phyloP scores from a whole-genome alignment of 31 red algal genomes.

The Porphyra umbilicalis region DNA sequence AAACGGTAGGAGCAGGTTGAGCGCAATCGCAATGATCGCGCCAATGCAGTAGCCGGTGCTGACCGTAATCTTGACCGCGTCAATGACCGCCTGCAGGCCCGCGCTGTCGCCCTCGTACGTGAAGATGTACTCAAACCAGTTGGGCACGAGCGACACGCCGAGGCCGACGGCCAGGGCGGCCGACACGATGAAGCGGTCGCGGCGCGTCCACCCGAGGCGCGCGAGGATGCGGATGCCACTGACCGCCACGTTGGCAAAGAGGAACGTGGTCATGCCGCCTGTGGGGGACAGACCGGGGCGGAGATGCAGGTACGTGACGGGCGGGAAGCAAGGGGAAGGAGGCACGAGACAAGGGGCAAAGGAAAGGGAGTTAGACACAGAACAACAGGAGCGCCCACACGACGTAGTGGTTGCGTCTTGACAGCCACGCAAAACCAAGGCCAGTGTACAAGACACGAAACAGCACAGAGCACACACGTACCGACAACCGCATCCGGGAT shows the following conservation, averaged over 20 bases:
- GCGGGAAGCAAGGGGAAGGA: too few relatives aligned
- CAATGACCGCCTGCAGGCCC: conserved; percentile 4
- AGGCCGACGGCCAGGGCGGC: conserved; percentile 32
- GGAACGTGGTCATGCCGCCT: conserved; percentile 72
- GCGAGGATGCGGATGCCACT: conserved; percentile 49
- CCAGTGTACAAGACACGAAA: too few relatives aligned
- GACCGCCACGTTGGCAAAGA: conserved; percentile 67
- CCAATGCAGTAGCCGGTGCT: conserved; percentile 44
- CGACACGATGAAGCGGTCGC: conserved; percentile 51
- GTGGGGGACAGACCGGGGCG: too few relatives aligned
- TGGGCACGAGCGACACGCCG: conserved; percentile 36
- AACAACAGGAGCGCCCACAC: too few relatives aligned
- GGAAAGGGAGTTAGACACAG: too few relatives aligned
- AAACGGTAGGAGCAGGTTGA: conserved; percentile 31
- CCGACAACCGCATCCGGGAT: conserved; percentile 61
- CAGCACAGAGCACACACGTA: too few relatives aligned
- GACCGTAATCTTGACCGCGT: conserved; percentile 20
- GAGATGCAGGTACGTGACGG: too few relatives aligned
- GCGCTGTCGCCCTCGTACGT: conserved; percentile 1
- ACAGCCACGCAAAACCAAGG: too few relatives aligned
- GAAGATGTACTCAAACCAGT: conserved; percentile 20
- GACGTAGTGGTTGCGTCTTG: too few relatives aligned
- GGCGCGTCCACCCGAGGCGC: conserved; percentile 28
- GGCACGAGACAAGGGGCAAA: too few relatives aligned
- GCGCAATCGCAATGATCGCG: conserved; percentile 23